Evolutionary conservation across 2,329 filamentous ascomycete species (phyloP), one percentile per base, ranked within the genome.

Genomic region (Sarocladium brachiariae): DNA sequence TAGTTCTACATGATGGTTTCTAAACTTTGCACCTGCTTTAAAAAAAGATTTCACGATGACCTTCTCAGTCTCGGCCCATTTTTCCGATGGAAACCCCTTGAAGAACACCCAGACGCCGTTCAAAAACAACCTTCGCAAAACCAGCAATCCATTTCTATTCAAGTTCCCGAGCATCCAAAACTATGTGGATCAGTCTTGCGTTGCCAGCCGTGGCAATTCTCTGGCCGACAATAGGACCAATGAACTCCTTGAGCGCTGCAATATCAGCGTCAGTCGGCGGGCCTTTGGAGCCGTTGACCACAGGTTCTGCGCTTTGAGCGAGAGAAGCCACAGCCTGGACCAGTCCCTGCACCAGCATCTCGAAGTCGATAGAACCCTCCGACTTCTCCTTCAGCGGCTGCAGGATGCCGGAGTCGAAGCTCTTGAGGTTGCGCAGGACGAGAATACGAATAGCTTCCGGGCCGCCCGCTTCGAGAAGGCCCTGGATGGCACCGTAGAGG

Each of bases 401-500:
- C 45, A 83, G 68, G 52, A 82, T 77, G 6, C 68, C 69, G 0
- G 68, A 59, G 58, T 81, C 78, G 50, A 81, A 77, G 13, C 68
- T 68, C 57, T 76, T 75, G 39, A 83, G 67, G 57, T 80, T 80
- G 16, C 76, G 74, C 30, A 83, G 64, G 11, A 81, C 70, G 27
- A 82, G 65, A 2, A 82, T 70, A 11, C 78, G 75, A 31, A 82
- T 73, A 7, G 77, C 75, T 59, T 81, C 78, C 19, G 76, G 70
- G 0, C 78, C 90, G 23, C 90, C 89, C 21, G 95, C 84, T 1
- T 85, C 82, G 2, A 85, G 77, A 2, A 99, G 73, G 1, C 91
- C 92, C 25, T 84, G 79, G 19, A 99, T 78, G 6, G 92, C 89
- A 39, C 93, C 93, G 63, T 93, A 99, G 61, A 96, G 88, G 1